Base-by-base conservation (phyloP, 148 eudicot species). In the Rheum nobile region DNA sequence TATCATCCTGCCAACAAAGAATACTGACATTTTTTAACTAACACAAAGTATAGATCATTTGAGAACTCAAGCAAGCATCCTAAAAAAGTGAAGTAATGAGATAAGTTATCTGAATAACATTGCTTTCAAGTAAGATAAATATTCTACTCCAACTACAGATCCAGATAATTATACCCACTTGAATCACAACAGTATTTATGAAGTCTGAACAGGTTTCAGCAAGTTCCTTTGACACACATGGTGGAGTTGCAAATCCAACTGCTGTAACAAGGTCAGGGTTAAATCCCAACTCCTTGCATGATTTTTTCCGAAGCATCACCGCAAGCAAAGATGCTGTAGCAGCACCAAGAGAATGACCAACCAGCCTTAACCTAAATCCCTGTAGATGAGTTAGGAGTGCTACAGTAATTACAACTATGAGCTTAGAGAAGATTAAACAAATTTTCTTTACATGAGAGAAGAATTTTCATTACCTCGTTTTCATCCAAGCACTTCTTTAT, bases 281-380 rank as follows among this genome's bases (percentile, higher is more conserved):
- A 79, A 91, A 95, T 1, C 98, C 98, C 76, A 94, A 85, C 81
- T 90, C 97, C 74, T 77, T 74, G 5, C 54, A 73, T 31, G 97
- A 84, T 80, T 82, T 88, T 59, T 82, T 84, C 48, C 86, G 88
- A 74, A 95, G 93, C 96, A 91, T 95, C 74, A 91, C 89, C 39
- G 98, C 98, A 71, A 95, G 82, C 79, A 95, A 82, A 75, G 97
- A 91, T 71, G 93, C 97, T 41, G 80, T 91, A 29, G 98, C 91
- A 67, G 87, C 98, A 75, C 97, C 98, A 78, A 95, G 96, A 80
- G 97, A 91, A 90, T 95, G 98, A 67, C 97, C 97, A 63, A 95
- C 98, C 80, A 91, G 83, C 87, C 98, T 85, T 77, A 95, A 87
- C 90, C 87, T 91, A 87, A 85, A 95, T 75, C 97, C 97, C 98